phyloP scores from a whole-genome alignment of 352 stramenopile genomes.

The Globisporangium rhizosaccharum region DNA sequence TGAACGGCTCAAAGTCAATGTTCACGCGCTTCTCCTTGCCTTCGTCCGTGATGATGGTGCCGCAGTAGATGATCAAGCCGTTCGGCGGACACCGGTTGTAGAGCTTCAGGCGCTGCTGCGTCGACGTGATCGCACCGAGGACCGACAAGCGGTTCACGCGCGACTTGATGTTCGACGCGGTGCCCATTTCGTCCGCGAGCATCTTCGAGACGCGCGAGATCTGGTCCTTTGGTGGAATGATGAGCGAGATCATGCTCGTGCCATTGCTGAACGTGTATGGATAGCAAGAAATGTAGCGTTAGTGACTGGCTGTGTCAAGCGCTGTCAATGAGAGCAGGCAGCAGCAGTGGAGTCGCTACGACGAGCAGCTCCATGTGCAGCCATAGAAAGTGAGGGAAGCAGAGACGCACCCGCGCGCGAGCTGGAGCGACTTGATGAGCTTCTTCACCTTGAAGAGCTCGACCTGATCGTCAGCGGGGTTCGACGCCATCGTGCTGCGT shows the following conservation, averaged over 20 bases:
- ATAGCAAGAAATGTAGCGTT: background rate
- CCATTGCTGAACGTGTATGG: slow-evolving; percentile 82
- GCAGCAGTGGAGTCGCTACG: slow-evolving; percentile 10
- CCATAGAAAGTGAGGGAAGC: background rate
- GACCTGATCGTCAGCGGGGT: slow-evolving; percentile 90
- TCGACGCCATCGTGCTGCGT: slow-evolving; percentile 8
- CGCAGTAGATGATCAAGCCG: slow-evolving; percentile 99
- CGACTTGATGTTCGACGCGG: slow-evolving; percentile 99
- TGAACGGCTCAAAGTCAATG: slow-evolving; percentile 99
- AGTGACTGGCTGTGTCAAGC: too few relatives aligned
- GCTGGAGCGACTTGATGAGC: slow-evolving; percentile 98
- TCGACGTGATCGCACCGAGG: slow-evolving; percentile 98
- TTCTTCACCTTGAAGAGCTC: slow-evolving; percentile 99
- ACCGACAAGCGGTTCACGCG: slow-evolving; percentile 98
- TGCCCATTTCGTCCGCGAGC: slow-evolving; percentile 99
- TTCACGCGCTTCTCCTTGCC: slow-evolving; percentile 99
- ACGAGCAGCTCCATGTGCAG: background rate
- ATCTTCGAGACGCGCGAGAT: slow-evolving; percentile 98
- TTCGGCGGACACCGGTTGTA: slow-evolving; percentile 97
- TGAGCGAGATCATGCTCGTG: slow-evolving; percentile 99
- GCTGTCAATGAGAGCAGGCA: too few relatives aligned
- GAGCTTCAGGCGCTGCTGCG: slow-evolving; percentile 98
- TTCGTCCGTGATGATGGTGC: slow-evolving; percentile 98
- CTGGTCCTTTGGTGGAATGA: slow-evolving; percentile 98
- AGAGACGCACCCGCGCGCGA: slow-evolving; percentile 63